Conservation (phyloP, 805 yeast species). For the Ogataea angusta region DNA sequence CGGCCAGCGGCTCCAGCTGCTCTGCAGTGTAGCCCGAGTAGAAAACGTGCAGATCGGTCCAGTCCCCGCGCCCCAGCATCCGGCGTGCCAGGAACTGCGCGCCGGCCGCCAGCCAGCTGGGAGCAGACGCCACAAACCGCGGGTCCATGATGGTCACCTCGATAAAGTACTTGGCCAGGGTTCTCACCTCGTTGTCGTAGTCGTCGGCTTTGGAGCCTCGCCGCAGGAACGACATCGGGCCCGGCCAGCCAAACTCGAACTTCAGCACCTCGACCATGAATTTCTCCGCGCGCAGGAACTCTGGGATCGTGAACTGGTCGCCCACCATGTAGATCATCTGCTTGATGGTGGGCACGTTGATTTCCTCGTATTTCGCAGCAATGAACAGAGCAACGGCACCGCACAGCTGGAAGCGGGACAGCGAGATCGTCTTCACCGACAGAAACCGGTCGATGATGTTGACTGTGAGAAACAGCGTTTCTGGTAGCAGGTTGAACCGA, state of each 20-base stretch:
- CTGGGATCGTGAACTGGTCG: slow-evolving; percentile 72
- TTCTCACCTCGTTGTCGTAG: slow-evolving; percentile 77
- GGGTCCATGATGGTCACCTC: slow-evolving; percentile 77
- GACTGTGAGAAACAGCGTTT: slow-evolving; percentile 76
- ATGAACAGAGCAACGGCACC: slow-evolving; percentile 88
- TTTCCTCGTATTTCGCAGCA: slow-evolving; percentile 95
- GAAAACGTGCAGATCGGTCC: slow-evolving; percentile 85
- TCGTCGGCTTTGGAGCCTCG: slow-evolving; percentile 89
- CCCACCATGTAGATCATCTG: slow-evolving; percentile 85
- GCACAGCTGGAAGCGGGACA: slow-evolving; percentile 85
- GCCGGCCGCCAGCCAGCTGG: slow-evolving; percentile 78
- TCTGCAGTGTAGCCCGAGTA: slow-evolving; percentile 88
- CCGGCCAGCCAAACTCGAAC: slow-evolving; percentile 80
- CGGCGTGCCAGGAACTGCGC: slow-evolving; percentile 78
- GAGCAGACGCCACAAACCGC: slow-evolving; percentile 64
- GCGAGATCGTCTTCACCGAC: slow-evolving; percentile 66
- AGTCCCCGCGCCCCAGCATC: slow-evolving; percentile 69
- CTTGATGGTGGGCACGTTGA: slow-evolving; percentile 79
- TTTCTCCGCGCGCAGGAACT: slow-evolving; percentile 78
- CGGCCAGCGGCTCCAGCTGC: slow-evolving; percentile 80
- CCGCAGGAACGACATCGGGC: slow-evolving; percentile 86
- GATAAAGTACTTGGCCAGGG: slow-evolving; percentile 79
- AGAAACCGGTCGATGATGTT: slow-evolving; percentile 85
- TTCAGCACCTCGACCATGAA: slow-evolving; percentile 67
- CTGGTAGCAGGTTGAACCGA: slow-evolving; percentile 78